These are phyloP conservation scores for Geum urbanum DNA, from an alignment of 306 rosid genomes.

Conservation along the genomic window DNA sequence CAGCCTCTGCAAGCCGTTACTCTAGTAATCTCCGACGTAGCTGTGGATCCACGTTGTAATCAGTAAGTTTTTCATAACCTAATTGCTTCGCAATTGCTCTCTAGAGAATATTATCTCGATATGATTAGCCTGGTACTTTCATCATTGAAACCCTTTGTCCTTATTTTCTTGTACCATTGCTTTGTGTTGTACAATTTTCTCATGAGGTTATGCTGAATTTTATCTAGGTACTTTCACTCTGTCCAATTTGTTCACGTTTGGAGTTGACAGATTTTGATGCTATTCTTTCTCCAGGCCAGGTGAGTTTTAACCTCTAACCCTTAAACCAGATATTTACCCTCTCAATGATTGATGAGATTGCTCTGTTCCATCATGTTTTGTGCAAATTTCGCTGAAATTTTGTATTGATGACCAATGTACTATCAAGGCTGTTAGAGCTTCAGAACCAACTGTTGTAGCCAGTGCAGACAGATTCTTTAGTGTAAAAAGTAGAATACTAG, in stretches of 20 bases:
- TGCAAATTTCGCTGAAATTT: constrained; percentile 22
- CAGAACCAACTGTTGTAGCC: constrained; percentile 70
- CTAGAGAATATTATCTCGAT: too few relatives aligned
- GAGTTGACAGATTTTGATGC: constrained; percentile 93
- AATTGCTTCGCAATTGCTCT: too few relatives aligned
- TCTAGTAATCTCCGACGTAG: too few relatives aligned
- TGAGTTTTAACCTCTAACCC: constrained; percentile 27
- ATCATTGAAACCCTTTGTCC: constrained; percentile 11
- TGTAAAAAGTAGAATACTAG: constrained; percentile 80
- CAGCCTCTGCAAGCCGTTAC: too few relatives aligned
- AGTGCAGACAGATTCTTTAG: constrained; percentile 73
- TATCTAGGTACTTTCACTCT: constrained; percentile 81
- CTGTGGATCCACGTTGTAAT: too few relatives aligned
- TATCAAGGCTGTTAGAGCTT: constrained; percentile 96
- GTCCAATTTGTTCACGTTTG: constrained; percentile 93
- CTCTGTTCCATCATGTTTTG: neutral
- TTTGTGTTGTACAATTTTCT: neutral
- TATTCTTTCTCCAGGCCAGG: constrained; percentile 98
- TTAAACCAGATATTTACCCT: neutral
- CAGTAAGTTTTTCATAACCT: too few relatives aligned
- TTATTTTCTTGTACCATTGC: constrained; percentile 2
- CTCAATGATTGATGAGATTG: constrained; percentile 2
- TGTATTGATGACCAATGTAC: constrained; percentile 56
- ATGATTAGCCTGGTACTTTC: too few relatives aligned
- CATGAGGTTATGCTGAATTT: constrained; percentile 10